A percentile compares a stretch with the other conserved stretches of the same genome.
Conservation (phyloP, 306 rosid species). For the Gleditsia sinensis region DNA sequence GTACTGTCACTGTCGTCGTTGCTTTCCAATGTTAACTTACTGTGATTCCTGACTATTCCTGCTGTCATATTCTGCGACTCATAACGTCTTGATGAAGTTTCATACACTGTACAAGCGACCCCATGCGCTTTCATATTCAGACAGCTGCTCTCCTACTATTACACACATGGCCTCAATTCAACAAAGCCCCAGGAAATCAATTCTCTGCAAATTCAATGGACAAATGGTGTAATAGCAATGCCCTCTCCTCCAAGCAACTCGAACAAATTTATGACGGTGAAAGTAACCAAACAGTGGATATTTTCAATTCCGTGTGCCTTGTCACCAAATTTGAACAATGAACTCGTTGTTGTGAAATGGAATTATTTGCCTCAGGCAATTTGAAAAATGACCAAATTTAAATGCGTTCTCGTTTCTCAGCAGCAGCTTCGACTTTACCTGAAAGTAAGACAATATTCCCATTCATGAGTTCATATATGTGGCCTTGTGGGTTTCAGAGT, state of each 20-base stretch:
- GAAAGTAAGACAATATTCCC: slow-evolving; percentile 15
- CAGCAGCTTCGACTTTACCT: slow-evolving; percentile 31
- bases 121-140: not conserved
- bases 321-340: slow-evolving; percentile 42
- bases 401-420: slow-evolving; percentile 49
- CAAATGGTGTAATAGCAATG: slow-evolving; percentile 30
- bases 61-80: not conserved
- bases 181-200: slow-evolving; percentile 35
- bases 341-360: slow-evolving; percentile 27
- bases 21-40: slow-evolving; percentile 21
- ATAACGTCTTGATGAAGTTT: not conserved
- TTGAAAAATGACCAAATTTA: slow-evolving; percentile 19
- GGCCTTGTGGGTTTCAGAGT: slow-evolving; percentile 10
- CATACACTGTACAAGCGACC: not conserved
- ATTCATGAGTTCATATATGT: slow-evolving; percentile 10
- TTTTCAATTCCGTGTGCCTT: slow-evolving; percentile 36
- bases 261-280: slow-evolving; percentile 30
- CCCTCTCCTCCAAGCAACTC: slow-evolving; percentile 56
- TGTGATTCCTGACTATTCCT: slow-evolving; percentile 6
- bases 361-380: slow-evolving; percentile 19
- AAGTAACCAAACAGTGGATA: slow-evolving; percentile 60
- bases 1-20: not conserved
- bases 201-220: slow-evolving; percentile 25
- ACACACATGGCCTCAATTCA: slow-evolving; percentile 31
- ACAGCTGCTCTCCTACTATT: not conserved